Base-by-base conservation (phyloP, 2,329 filamentous ascomycete species). In the Talaromyces sp. region DNA sequence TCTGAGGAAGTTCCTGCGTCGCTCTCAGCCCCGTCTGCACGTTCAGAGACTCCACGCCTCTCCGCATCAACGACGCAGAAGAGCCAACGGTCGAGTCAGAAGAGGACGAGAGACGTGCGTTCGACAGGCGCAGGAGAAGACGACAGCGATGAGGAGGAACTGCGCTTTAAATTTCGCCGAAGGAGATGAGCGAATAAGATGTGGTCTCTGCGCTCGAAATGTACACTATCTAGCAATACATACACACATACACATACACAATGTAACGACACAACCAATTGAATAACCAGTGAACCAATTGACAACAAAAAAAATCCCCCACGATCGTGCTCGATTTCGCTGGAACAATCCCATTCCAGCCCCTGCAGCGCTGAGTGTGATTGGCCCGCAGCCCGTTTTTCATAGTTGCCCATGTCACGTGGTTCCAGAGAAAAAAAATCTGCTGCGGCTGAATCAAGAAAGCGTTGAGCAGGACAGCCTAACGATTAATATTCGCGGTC, bases 101-200 rank as follows among this genome's bases (percentile, higher is more conserved):
- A 74, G 65, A 72, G 73, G 62, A 60, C 55, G 57, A 75, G 72
- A 64, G 69, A 70, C 64, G 66, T 68, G 56, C 69, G 74, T 7
- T 80, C 82, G 35, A 81, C 80, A 48, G 83, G 83, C 53, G 83
- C 83, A 66, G 83, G 84, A 29, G 83, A 85, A 66, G 81, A 81
- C 29, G 80, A 82, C 35, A 83, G 83, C 51, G 83, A 83, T 66
- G 83, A 84, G 29, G 83, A 85, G 66, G 82, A 81, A 63, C 74
- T 80, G 61, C 81, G 81, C 32, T 84, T 84, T 65, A 77, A 80
- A 58, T 85, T 86, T 65, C 78, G 79, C 64, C 74, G 80, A 62
- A 77, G 75, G 5, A 53, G 54, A 38, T 59, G 53, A 54, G 27
- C 59, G 24, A 50, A 50, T 50, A 12, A 26, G 19, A 50, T 50